A percentile compares a stretch with the other conserved stretches of the same genome.
phyloP scores from a whole-genome alignment of 345 rosid genomes.

The Syzygium oleosum region DNA sequence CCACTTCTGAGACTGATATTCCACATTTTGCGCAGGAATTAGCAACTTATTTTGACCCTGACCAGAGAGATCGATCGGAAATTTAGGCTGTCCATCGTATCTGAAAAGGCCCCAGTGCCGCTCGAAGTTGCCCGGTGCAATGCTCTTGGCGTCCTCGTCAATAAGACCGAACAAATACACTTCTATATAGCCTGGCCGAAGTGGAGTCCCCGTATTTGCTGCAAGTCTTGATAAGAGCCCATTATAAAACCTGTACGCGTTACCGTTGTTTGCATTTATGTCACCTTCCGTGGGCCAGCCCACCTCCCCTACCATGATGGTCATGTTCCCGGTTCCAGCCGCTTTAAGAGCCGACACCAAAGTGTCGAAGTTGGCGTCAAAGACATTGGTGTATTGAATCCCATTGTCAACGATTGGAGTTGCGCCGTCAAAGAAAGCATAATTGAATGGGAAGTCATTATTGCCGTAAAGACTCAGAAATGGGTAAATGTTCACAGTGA shows the following conservation, averaged over 20 bases:
- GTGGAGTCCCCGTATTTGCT: conserved; percentile 8
- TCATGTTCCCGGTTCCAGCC: conserved; percentile 17
- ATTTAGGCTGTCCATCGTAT: conserved; percentile 17
- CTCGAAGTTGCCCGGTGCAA: conserved; percentile 10
- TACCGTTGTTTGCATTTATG: conserved; percentile 13
- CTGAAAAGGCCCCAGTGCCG: conserved; percentile 15
- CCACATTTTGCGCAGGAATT: conserved; percentile 4
- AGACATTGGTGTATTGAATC: conserved; percentile 16
- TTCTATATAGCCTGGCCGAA: conserved; percentile 7
- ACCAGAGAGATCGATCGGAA: conserved; percentile 5
- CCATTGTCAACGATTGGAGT: conserved; percentile 16
- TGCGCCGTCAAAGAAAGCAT: conserved; percentile 37
- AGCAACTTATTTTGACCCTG: conserved; percentile 3
- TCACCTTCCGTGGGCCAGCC: conserved; percentile 40
- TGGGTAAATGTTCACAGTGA: conserved; percentile 45
- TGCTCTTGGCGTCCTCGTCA: conserved; percentile 12
- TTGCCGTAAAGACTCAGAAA: conserved; percentile 37
- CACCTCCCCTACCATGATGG: conserved; percentile 23
- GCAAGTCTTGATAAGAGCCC: conserved; percentile 9
- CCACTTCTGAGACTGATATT: conserved; percentile 12
- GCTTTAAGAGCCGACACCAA: conserved; percentile 15
- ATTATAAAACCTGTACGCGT: conserved; percentile 22
- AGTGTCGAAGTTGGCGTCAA: conserved; percentile 35
- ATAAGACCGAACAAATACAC: conserved; percentile 8
- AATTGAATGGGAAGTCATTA: conserved; percentile 29